Conservation (phyloP, 257 asterid genomes). For the Nicotiana knightiana region DNA sequence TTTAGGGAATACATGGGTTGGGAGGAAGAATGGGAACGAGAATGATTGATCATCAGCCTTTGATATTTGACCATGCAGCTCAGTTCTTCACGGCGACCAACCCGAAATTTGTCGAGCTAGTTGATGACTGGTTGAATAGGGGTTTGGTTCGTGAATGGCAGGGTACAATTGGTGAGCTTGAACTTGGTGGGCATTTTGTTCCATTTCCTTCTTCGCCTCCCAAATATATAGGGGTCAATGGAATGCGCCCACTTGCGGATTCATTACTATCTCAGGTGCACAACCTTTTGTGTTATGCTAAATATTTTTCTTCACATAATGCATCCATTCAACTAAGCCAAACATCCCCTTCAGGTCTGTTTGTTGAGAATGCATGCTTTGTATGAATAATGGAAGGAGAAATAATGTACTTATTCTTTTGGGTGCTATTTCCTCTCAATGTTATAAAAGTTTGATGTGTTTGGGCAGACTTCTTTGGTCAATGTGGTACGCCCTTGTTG, state of each 20-base stretch:
- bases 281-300: slow-evolving; percentile 2
- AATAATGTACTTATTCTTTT: not conserved
- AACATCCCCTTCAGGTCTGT: not conserved
- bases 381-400: not conserved
- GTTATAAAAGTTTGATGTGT: slow-evolving; percentile 8
- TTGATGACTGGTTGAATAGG: slow-evolving; percentile 55
- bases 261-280: slow-evolving; percentile 70
- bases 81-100: slow-evolving; percentile 84
- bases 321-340: not conserved
- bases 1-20: slow-evolving; percentile 80
- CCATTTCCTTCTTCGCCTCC: slow-evolving; percentile 57
- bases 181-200: slow-evolving; percentile 64
- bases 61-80: slow-evolving; percentile 85
- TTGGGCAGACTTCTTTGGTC: slow-evolving; percentile 56
- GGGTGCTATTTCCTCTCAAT: not conserved
- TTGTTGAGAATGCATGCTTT: not conserved
- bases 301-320: not conserved
- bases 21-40: slow-evolving; percentile 98
- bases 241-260: slow-evolving; percentile 92
- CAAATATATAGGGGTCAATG: slow-evolving; percentile 63
- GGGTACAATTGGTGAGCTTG: slow-evolving; percentile 65
- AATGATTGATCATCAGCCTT: slow-evolving; percentile 55
- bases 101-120: slow-evolving; percentile 64
- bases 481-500: slow-evolving; percentile 86
- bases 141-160: slow-evolving; percentile 69